Evolutionary conservation across 2,329 filamentous ascomycete species (phyloP).

Genomic region (Leptodontidium sp.): DNA sequence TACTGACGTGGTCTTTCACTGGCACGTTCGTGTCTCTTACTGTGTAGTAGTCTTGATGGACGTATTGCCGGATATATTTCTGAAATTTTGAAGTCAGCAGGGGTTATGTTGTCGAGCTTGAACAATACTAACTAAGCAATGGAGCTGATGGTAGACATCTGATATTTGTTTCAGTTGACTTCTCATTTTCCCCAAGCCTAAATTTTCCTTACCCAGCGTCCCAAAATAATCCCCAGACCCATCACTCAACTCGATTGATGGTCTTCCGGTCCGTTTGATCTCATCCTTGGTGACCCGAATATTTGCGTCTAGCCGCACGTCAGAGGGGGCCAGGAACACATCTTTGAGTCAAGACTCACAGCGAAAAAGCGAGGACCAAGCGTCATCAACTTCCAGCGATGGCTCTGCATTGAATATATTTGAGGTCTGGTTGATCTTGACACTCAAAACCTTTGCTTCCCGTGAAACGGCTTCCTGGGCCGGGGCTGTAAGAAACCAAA

Average conservation of each 20-base stretch:
- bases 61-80: slow-evolving; percentile 10
- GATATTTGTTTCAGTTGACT: neutral
- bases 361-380: slow-evolving; percentile 6
- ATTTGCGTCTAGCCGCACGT: slow-evolving; percentile 2
- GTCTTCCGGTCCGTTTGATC: neutral
- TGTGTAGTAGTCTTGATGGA: slow-evolving; percentile 18
- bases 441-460: slow-evolving; percentile 12
- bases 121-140: neutral
- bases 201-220: slow-evolving; percentile 4
- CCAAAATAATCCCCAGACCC: slow-evolving; percentile 15
- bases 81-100: neutral
- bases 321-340: neutral
- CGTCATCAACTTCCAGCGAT: slow-evolving; percentile 14
- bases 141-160: slow-evolving; percentile 11
- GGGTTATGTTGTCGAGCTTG: neutral
- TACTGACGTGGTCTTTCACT: slow-evolving; percentile 14
- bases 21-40: slow-evolving; percentile 1
- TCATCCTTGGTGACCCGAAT: slow-evolving; percentile 10
- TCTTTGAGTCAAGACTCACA: neutral
- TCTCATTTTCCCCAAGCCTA: neutral
- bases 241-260: neutral
- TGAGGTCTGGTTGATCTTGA: slow-evolving; percentile 15
- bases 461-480: neutral
- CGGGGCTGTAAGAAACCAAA: neutral
- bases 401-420: slow-evolving; percentile 12